Evolutionary conservation across 257 asterid species (phyloP).

Genomic region (Solanum sejunctum): DNA sequence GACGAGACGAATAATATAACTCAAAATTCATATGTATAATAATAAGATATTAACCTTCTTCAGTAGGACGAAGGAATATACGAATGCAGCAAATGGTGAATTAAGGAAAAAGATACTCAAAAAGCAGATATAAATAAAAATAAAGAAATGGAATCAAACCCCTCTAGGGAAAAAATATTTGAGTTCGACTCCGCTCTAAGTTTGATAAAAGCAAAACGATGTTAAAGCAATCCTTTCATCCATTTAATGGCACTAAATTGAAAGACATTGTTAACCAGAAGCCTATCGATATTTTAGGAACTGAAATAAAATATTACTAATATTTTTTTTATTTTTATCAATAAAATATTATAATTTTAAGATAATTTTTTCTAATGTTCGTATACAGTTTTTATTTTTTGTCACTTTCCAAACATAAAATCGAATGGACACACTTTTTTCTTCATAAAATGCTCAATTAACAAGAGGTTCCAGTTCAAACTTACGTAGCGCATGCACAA

Average conservation of each 20-base stretch:
- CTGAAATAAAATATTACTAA: not conserved
- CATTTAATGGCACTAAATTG: constrained; percentile 3
- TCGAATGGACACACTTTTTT: not conserved
- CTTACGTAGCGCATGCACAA: too few species aligned
- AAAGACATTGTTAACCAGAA: not conserved
- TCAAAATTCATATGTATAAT: not conserved
- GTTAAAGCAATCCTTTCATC: constrained; percentile 3
- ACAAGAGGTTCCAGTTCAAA: not conserved
- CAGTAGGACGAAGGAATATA: not conserved
- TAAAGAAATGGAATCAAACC: not conserved
- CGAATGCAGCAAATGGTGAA: not conserved
- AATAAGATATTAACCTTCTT: not conserved
- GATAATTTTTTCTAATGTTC: not conserved
- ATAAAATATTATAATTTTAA: not conserved
- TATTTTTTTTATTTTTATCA: not conserved
- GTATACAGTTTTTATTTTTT: not conserved
- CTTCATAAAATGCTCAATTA: not conserved
- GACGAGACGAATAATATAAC: not conserved
- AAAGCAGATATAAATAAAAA: not conserved
- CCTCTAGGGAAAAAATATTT: not conserved
- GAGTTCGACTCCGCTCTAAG: not conserved
- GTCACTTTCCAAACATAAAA: not conserved
- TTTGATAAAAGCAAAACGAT: not conserved
- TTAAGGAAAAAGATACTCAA: not conserved
- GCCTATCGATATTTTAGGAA: not conserved